Evolutionary conservation across 352 stramenopile genomes (phyloP), one percentile per base, ranked within the genome.

Genomic region (Phytophthora kernoviae): DNA sequence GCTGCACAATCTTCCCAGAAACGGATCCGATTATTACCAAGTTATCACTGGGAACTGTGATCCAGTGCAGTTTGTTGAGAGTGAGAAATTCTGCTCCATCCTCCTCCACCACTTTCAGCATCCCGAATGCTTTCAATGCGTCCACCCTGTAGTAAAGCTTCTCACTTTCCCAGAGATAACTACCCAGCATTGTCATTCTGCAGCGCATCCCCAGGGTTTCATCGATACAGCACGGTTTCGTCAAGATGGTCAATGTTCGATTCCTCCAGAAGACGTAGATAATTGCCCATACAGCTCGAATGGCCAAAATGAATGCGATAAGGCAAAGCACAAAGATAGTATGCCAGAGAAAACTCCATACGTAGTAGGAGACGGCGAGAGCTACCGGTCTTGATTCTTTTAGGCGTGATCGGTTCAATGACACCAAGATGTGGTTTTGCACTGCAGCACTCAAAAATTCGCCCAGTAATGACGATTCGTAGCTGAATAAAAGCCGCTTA

Each of bases 401-500:
- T 18, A 72, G 15, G 24, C 50, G 24, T 1, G 58, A 61, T 17
- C 36, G 41, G 33, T 68, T 71, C 0, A 71, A 21, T 1, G 45
- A 21, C 12, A 54, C 47, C 1, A 71, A 41, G 36, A 54, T 50
- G 6, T 47, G n/a, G 15, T 65, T 40, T 24, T 61, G 51, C 1
- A 58, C 20, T 7, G 41, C 42, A 21, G 58, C 58, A 37, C 46
- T 65, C 2, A 68, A 5, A 7, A 72, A n/a, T 21, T 72, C 52
- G 10, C 58, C 63, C 1, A 65, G 6, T 10, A 68, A 41, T 7
- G 52, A 47, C n/a, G 51, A 58, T 42, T 72, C 58, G 26, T 64
- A 59, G 41, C 34, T 65, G 42, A 50, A 68, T 0, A 71, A 24
- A 26, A 68, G 27, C n/a, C 63, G 57, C 36, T 68, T 67, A 2